Conservation (phyloP, 306 rosid species). For the Oxytropis ochrocephala region DNA sequence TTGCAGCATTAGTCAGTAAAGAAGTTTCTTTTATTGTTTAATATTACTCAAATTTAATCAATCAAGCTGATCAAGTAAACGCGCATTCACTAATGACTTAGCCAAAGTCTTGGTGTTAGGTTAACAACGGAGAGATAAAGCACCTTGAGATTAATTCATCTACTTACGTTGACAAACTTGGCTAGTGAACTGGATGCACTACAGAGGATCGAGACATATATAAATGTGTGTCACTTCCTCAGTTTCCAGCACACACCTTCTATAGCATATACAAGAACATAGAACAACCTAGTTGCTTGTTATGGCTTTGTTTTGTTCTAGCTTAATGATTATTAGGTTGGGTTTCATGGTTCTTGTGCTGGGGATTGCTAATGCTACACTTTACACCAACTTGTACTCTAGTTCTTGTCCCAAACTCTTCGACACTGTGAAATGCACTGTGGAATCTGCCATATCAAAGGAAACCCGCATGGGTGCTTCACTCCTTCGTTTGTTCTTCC, state of each 20-base stretch:
- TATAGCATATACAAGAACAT: background rate
- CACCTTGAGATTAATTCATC: conserved; percentile 25
- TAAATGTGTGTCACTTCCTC: background rate
- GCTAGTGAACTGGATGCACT: background rate
- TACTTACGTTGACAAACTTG: background rate
- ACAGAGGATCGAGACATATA: background rate
- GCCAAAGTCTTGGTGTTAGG: conserved; percentile 12
- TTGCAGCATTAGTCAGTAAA: no score
- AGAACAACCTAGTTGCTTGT: background rate
- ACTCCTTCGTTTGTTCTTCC: conserved; percentile 83
- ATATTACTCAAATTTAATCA: no score
- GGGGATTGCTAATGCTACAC: conserved; percentile 44
- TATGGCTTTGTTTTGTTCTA: conserved; percentile 29
- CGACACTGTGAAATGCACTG: conserved; percentile 40
- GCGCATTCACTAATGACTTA: background rate
- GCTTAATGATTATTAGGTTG: conserved; percentile 19
- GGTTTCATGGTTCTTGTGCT: conserved; percentile 20
- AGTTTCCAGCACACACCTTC: background rate
- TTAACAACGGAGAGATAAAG: background rate
- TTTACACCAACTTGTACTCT: conserved; percentile 45
- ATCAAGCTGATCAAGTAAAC: background rate
- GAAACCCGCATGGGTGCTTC: conserved; percentile 97
- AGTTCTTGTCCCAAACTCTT: conserved; percentile 58
- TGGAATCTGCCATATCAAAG: conserved; percentile 50
- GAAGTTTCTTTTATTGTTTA: no score